These are phyloP conservation scores for Dictyostelium brefeldianum DNA, from an alignment of 78 protist species.

Conservation along the genomic window DNA sequence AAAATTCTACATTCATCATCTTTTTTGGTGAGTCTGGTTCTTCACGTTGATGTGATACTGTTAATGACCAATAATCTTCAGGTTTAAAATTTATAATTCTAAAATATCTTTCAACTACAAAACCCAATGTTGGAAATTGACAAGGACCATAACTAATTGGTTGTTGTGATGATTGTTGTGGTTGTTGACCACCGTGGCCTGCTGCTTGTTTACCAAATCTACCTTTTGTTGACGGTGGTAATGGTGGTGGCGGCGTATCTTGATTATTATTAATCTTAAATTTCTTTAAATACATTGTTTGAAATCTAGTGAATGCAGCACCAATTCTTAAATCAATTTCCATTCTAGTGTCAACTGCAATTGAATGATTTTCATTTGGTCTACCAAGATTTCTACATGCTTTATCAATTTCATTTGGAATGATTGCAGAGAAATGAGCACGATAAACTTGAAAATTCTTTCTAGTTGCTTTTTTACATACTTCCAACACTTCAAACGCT, in stretches of 20 bases:
- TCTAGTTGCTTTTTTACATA: slow-evolving; percentile 55
- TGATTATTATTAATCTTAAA: slow-evolving; percentile 38
- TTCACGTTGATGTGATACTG: not conserved
- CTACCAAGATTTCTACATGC: slow-evolving; percentile 53
- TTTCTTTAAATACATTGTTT: slow-evolving; percentile 88
- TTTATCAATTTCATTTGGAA: slow-evolving; percentile 52
- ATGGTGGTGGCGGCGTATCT: not conserved
- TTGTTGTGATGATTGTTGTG: not conserved
- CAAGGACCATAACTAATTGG: slow-evolving; percentile 94
- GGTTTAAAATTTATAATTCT: slow-evolving; percentile 85
- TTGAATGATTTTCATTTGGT: slow-evolving; percentile 90
- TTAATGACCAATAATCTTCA: slow-evolving; percentile 91
- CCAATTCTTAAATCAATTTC: slow-evolving; percentile 96
- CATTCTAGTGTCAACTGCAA: slow-evolving; percentile 96
- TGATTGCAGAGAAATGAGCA: slow-evolving; percentile 96
- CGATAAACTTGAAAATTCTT: slow-evolving; percentile 75
- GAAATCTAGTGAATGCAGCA: slow-evolving; percentile 98
- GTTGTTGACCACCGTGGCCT: not conserved
- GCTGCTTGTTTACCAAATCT: not conserved
- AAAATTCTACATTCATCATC: slow-evolving; percentile 25
- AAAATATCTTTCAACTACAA: slow-evolving; percentile 95
- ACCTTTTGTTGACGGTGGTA: not conserved
- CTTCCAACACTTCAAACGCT: slow-evolving; percentile 94
- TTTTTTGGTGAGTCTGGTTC: not conserved
- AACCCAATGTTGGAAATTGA: slow-evolving; percentile 99